Percentiles rank a stretch among this genome's conserved stretches.
Evolutionary conservation across 495 filamentous ascomycete species (phyloP).

Genomic region (Aspergillus cristatus): DNA sequence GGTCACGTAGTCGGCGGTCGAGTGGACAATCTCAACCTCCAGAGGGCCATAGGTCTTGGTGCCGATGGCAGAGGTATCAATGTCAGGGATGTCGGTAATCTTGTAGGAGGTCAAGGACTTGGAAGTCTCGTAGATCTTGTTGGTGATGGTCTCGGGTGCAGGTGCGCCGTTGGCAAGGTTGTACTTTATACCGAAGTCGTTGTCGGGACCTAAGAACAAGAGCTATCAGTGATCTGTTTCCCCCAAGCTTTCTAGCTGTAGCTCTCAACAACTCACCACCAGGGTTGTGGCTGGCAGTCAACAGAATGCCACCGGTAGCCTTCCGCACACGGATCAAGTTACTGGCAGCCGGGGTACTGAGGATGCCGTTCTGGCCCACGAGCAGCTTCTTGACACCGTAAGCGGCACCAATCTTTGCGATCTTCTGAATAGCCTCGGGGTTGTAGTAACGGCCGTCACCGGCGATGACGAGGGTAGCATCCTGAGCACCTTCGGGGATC

Average conservation of each 20-base stretch:
- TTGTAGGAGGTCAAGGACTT: conserved; percentile 89
- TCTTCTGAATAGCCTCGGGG: conserved; percentile 88
- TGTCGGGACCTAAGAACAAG: conserved; percentile 58
- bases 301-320: conserved; percentile 89
- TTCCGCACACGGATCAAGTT: conserved; percentile 89
- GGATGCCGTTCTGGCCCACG: conserved; percentile 89
- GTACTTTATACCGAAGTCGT: conserved; percentile 99
- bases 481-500: conserved; percentile 88
- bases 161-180: conserved; percentile 93
- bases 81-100: conserved; percentile 72
- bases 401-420: conserved; percentile 92
- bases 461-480: conserved; percentile 87
- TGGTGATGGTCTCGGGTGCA: conserved; percentile 88
- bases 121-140: conserved; percentile 90
- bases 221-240: not conserved
- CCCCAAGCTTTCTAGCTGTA: not conserved
- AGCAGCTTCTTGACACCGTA: conserved; percentile 98
- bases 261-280: conserved; percentile 60
- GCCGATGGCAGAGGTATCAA: conserved; percentile 79
- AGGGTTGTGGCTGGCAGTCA: conserved; percentile 97
- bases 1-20: conserved; percentile 79
- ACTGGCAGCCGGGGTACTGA: conserved; percentile 91
- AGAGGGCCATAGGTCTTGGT: conserved; percentile 71
- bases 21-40: conserved; percentile 92
- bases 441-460: conserved; percentile 98